Evolutionary conservation across 225 moss, liverwort and hornwort genomes (phyloP).

Genomic region (Polytrichum formosum): DNA sequence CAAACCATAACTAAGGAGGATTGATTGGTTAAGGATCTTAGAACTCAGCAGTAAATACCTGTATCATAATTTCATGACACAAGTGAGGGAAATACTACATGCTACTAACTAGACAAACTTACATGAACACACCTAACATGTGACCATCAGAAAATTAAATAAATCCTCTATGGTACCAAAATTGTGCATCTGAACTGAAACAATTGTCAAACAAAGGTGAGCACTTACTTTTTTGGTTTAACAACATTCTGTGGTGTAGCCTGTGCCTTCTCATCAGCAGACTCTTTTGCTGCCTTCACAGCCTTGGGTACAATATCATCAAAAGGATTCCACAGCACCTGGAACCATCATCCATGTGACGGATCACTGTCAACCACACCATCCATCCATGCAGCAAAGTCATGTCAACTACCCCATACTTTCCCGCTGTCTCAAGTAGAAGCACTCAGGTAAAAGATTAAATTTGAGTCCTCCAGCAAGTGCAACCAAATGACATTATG

Average conservation of each 20-base stretch:
- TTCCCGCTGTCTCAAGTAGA: neutral
- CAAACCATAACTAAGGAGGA: neutral
- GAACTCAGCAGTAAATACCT: no score
- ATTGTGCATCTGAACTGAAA: no score
- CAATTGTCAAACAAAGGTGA: constrained; percentile 1
- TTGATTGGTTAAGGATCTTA: no score
- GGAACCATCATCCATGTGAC: constrained; percentile 81
- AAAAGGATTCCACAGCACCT: constrained; percentile 99
- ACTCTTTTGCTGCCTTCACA: constrained; percentile 30
- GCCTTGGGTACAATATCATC: constrained; percentile 84
- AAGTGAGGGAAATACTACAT: no score
- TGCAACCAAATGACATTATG: no score
- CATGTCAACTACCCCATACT: constrained; percentile 43
- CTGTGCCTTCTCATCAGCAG: constrained; percentile 29
- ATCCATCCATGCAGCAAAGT: constrained; percentile 63
- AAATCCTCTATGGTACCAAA: no score
- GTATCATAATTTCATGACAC: no score
- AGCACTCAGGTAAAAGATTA: no score
- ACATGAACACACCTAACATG: no score
- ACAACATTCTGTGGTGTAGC: constrained; percentile 23
- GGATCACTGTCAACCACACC: constrained; percentile 87
- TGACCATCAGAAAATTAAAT: no score
- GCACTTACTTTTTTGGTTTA: constrained; percentile 77
- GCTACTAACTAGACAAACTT: no score
- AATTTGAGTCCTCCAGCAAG: no score